Evolutionary conservation across 2,329 filamentous ascomycete genomes (phyloP).

Genomic region (Fusarium austroafricanum): DNA sequence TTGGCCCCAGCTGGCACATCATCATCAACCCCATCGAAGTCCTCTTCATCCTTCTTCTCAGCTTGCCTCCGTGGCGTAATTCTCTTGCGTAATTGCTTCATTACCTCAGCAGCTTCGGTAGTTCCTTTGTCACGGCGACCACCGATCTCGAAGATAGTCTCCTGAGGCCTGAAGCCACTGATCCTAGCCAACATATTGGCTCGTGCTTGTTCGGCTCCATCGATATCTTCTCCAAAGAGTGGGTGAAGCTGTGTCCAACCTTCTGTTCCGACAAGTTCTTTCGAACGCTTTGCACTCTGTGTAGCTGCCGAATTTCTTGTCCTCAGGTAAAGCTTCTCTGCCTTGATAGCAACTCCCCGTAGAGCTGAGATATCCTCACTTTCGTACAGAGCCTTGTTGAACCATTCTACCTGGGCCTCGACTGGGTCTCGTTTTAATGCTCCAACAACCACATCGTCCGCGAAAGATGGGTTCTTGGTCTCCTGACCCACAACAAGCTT

Average conservation of each 20-base stretch:
- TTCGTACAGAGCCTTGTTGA: conserved; percentile 81
- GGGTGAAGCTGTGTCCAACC: conserved; percentile 81
- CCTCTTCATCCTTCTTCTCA: conserved; percentile 55
- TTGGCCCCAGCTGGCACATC: conserved; percentile 51
- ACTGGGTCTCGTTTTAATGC: conserved; percentile 77
- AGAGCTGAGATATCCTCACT: conserved; percentile 78
- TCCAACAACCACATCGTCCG: conserved; percentile 87
- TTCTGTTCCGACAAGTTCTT: conserved; percentile 77
- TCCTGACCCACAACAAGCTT: conserved; percentile 81
- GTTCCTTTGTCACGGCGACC: conserved; percentile 76
- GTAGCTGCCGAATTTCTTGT: conserved; percentile 90
- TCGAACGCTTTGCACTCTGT: conserved; percentile 89
- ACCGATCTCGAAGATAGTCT: conserved; percentile 97
- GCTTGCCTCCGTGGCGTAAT: conserved; percentile 70
- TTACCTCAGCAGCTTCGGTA: conserved; percentile 77
- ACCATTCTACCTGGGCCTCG: conserved; percentile 83
- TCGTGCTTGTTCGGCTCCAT: conserved; percentile 75
- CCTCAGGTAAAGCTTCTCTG: conserved; percentile 90
- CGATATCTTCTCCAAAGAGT: conserved; percentile 79
- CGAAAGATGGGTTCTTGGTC: conserved; percentile 73
- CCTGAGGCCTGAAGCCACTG: conserved; percentile 86
- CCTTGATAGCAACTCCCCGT: conserved; percentile 81
- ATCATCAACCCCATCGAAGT: conserved; percentile 48
- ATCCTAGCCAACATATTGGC: conserved; percentile 90
- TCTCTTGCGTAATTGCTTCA: conserved; percentile 77